Conservation (phyloP, 331 rosid species). For the Telfairia occidentalis region DNA sequence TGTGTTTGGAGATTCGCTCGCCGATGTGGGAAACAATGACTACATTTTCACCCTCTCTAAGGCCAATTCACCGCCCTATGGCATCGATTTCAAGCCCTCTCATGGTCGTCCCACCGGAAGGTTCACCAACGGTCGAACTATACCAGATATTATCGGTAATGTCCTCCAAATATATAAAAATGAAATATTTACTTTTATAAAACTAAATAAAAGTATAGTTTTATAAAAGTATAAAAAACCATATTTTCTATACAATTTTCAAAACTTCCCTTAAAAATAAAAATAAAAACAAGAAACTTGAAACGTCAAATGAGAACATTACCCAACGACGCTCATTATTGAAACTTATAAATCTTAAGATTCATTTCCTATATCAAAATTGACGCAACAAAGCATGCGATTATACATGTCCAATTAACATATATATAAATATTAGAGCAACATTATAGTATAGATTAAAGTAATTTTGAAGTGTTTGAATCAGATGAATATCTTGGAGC, state of each 20-base stretch:
- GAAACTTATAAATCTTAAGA: too few relatives aligned
- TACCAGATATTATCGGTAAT: conserved; percentile 36
- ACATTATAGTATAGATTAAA: background rate
- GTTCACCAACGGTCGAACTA: conserved; percentile 45
- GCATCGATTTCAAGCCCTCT: conserved; percentile 41
- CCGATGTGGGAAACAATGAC: conserved; percentile 29
- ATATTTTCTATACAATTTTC: too few relatives aligned
- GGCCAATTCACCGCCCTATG: conserved; percentile 37
- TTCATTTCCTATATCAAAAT: too few relatives aligned
- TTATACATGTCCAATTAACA: background rate
- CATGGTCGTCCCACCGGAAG: conserved; percentile 41
- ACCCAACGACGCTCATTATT: too few relatives aligned
- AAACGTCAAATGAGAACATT: too few relatives aligned
- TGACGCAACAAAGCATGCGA: too few relatives aligned
- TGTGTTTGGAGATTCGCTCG: conserved; percentile 40
- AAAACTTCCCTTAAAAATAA: too few relatives aligned
- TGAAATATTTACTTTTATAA: too few relatives aligned
- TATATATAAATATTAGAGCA: too few relatives aligned
- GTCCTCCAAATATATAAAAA: background rate
- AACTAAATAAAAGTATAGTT: too few relatives aligned
- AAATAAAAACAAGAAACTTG: too few relatives aligned
- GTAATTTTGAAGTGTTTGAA: background rate
- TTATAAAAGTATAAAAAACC: too few relatives aligned
- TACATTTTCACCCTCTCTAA: conserved; percentile 35
- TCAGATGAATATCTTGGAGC: conserved; percentile 38